Evolutionary conservation across 1,284 basidiomycete species (phyloP), one percentile per base, ranked within the genome.

Genomic region (Anthracocystis panici-leucophaei): DNA sequence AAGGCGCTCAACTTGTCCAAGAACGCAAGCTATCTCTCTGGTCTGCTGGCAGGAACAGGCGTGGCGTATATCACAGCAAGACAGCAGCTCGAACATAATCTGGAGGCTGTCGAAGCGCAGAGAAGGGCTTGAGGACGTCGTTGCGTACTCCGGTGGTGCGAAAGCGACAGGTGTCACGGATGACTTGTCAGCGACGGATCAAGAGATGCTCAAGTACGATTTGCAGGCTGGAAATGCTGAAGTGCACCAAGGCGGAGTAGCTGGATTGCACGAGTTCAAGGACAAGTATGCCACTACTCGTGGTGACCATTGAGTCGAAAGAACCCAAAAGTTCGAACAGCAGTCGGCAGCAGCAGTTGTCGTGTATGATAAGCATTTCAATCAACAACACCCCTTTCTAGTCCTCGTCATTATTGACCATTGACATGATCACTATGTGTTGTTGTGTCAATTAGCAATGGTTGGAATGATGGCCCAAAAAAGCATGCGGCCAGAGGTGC

Each of bases 131-230:
- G 51, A 42, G 63, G 8, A 42, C 29, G 7, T 35, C 49, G 23
- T 49, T 67, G 48, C 46, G 57, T 7, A 35, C 5, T 6, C 25
- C 46, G 4, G 35, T 18, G n/a, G 31, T 40, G 21, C 16, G 6
- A 41, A 31, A 2, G 29, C 44, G 16, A 51, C 21, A 20, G 40
- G 20, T 9, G 10, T 20, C 2, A 23, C 41, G 6, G 54, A 53
- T 12, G 54, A 44, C 3, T 14, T 57, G n/a, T 38, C 35, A 16
- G 58, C 65, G 11, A 75, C 72, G 23, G 72, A 75, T 38, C 57
- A 54, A 25, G 75, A 68, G 7, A 77, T 77, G 75, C 55, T 64
- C 48, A 68, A 65, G 66, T 68, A 73, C 38, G 75, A 77, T n/a
- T 40, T 77, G 25, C 61, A 61, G 27, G 65, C 72, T 1, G 72